Percentiles rank a stretch among this genome's conserved stretches.
These are phyloP conservation scores for Neofusicoccum cordaticola DNA, from an alignment of 2,329 filamentous ascomycete genomes.

Conservation along the genomic window DNA sequence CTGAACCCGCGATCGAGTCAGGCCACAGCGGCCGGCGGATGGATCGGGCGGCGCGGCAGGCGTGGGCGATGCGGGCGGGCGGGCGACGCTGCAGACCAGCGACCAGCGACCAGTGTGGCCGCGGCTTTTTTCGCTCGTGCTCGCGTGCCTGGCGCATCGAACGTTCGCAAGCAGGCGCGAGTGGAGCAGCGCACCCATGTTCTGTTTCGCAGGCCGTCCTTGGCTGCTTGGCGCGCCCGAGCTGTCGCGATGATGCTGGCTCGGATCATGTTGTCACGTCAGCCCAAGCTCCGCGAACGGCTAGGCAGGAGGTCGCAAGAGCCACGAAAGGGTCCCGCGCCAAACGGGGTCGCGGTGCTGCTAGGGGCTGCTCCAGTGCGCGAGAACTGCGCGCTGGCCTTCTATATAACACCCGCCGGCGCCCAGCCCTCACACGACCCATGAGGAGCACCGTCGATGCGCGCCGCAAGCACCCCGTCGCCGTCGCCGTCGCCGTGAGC, in stretches of 20 bases:
- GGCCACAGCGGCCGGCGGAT: neutral
- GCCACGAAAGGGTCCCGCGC: conserved; percentile 9
- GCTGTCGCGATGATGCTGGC: conserved; percentile 17
- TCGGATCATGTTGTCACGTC: conserved; percentile 18
- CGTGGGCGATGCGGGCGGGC: neutral
- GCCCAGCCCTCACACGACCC: conserved; percentile 3
- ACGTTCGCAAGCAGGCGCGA: conserved; percentile 7
- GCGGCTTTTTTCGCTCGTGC: neutral
- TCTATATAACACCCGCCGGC: conserved; percentile 11
- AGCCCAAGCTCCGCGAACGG: conserved; percentile 16
- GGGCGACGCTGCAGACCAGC: neutral
- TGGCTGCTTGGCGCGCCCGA: conserved; percentile 13
- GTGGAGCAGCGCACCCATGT: conserved; percentile 15
- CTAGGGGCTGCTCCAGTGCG: conserved; percentile 13
- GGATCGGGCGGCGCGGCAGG: neutral
- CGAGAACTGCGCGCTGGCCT: conserved; percentile 3
- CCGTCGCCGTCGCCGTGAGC: neutral
- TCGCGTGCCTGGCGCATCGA: conserved; percentile 8
- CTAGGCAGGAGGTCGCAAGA: conserved; percentile 17
- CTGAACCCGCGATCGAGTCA: conserved; percentile 3
- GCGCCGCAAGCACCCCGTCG: neutral
- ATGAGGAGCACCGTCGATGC: neutral
- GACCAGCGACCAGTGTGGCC: too few relatives aligned
- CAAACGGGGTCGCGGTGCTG: conserved; percentile 11
- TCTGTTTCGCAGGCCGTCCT: conserved; percentile 15